These are phyloP conservation scores for Trichoderma pleuroti DNA, from an alignment of 2,329 filamentous ascomycete genomes.

Conservation along the genomic window DNA sequence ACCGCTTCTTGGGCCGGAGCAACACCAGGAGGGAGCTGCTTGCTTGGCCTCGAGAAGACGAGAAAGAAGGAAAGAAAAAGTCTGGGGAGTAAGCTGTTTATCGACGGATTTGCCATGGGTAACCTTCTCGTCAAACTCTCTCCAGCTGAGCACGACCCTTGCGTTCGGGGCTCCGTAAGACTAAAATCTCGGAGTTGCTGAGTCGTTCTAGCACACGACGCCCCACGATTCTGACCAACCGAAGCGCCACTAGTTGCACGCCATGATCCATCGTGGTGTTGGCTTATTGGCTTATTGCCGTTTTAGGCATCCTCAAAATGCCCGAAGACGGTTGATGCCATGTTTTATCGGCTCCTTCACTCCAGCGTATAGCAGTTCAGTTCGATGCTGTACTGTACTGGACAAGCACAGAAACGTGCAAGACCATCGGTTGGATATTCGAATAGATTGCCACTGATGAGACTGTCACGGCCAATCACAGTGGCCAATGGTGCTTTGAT, in stretches of 20 bases:
- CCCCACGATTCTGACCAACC: neutral
- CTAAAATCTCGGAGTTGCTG: slow-evolving; percentile 7
- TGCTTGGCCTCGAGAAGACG: neutral
- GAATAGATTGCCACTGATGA: neutral
- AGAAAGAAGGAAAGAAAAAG: neutral
- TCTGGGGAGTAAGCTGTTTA: slow-evolving; percentile 9
- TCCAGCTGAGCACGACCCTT: neutral
- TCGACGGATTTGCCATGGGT: slow-evolving; percentile 1
- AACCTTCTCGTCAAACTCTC: neutral
- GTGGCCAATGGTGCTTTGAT: neutral
- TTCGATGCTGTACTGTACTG: neutral
- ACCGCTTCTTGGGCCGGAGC: neutral
- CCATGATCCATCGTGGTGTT: neutral
- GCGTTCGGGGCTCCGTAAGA: neutral
- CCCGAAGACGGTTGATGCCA: neutral
- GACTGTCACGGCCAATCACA: neutral
- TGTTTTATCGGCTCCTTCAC: neutral
- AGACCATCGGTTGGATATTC: neutral
- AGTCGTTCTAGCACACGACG: neutral
- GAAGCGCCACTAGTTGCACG: neutral
- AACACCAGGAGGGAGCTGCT: neutral
- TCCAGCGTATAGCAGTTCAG: neutral
- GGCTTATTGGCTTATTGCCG: neutral
- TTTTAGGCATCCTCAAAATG: neutral
- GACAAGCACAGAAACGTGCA: neutral